Conservation (phyloP, 805 yeast species). For the Jamesozyma spencerorum region DNA sequence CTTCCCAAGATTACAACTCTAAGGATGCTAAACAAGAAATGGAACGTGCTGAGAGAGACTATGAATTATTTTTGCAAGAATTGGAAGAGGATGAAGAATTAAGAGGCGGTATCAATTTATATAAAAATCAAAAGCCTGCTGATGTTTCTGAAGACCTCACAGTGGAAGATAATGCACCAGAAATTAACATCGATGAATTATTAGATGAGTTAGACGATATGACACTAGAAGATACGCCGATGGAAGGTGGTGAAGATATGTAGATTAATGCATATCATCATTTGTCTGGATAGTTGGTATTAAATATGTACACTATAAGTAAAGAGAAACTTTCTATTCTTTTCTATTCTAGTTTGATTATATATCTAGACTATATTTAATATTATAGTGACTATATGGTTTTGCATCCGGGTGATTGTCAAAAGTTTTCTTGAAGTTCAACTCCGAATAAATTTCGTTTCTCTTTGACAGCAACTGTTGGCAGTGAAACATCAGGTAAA, state of each 20-base stretch:
- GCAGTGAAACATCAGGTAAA: too few species aligned
- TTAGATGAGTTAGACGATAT: slow-evolving; percentile 91
- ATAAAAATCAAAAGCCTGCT: slow-evolving; percentile 43
- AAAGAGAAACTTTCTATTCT: too few species aligned
- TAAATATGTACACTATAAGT: too few species aligned
- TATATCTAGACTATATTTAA: too few species aligned
- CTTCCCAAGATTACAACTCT: slow-evolving; percentile 47
- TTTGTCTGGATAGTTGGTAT: too few species aligned
- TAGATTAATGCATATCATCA: neutral
- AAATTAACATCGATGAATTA: slow-evolving; percentile 81
- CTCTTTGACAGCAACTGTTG: too few species aligned
- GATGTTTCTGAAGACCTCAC: slow-evolving; percentile 32
- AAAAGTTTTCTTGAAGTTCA: too few species aligned
- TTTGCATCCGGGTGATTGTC: too few species aligned
- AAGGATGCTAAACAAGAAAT: slow-evolving; percentile 80
- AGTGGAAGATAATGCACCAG: slow-evolving; percentile 79
- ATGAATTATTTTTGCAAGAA: slow-evolving; percentile 91
- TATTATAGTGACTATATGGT: too few species aligned
- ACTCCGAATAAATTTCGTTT: too few species aligned
- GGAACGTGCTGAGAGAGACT: slow-evolving; percentile 89
- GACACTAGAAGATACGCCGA: slow-evolving; percentile 55
- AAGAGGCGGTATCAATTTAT: slow-evolving; percentile 81
- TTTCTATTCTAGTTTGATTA: too few species aligned
- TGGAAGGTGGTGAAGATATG: slow-evolving; percentile 6
- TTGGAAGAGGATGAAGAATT: slow-evolving; percentile 94